Base-by-base conservation (phyloP, 2,329 filamentous ascomycete genomes). In the Chaetoscypha palmicola region DNA sequence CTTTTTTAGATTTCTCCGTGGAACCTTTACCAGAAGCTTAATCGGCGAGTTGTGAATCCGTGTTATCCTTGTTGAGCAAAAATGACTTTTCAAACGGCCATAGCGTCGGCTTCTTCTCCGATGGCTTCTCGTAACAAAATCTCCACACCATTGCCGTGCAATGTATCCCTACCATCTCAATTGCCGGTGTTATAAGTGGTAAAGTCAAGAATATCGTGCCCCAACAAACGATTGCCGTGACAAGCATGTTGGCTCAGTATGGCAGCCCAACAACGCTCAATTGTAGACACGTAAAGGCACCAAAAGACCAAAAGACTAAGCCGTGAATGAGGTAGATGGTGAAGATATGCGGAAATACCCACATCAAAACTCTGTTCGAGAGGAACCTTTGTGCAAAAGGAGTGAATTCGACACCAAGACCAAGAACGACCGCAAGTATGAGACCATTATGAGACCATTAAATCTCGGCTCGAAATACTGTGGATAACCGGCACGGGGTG, bases 301-400 rank as follows among this genome's bases (percentile, higher is more conserved):
- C 60, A 5, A 62, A 30, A 9, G 51, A 50, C 59, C 59, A 62
- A 46, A 61, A 62, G 14, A 62, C 51, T 30, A 62, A 54, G 28
- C 69, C 69, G 50, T 72, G 69, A 38, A 70, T 60, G 5, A 72
- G 63, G 50, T 72, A 72, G 42, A 72, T 68, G 28, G 67, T 71
- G 55, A 71, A 71, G 50, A 70, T 67, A 52, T 72, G 69, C 4
- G 68, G 69, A 54, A 71, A 71, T 14, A 71, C 54, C 34, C 63
- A 57, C 4, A 67, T 61, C 21, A 71, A 58, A 17, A 64, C 37
- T 17, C 60, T 63, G 3, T 62, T 56, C 2, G 65, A 67, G 2
- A 72, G 57, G 8, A 68, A 47, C 52, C 62, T 66, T 50, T 72
- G 69, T 1, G 68, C 49, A 39, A 56, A 53, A 1, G 63, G 62